These are phyloP conservation scores for Aureobasidium namibiae DNA, from an alignment of 2,329 filamentous ascomycete species.

Conservation along the genomic window DNA sequence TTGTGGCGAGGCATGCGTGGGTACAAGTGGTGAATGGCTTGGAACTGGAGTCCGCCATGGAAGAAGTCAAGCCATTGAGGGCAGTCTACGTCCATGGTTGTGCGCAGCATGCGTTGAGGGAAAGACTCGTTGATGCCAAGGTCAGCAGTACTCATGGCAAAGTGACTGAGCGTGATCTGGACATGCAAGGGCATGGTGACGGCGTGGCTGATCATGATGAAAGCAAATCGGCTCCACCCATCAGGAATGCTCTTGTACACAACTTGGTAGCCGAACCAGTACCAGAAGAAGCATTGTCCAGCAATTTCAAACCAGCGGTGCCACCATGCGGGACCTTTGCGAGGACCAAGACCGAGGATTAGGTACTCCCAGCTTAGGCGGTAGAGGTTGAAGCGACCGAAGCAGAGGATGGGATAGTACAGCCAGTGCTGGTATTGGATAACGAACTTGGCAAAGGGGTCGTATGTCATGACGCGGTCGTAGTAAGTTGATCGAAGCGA, in stretches of 20 bases:
- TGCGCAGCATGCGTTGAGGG: conserved; percentile 81
- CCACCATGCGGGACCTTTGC: conserved; percentile 58
- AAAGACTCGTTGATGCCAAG: conserved; percentile 79
- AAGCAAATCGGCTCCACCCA: conserved; percentile 49
- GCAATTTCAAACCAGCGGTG: conserved; percentile 57
- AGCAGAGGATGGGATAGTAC: conserved; percentile 57
- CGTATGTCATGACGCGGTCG: conserved; percentile 56
- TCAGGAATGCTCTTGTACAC: conserved; percentile 53
- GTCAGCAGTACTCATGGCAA: conserved; percentile 82
- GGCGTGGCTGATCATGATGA: conserved; percentile 71
- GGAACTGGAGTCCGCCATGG: conserved; percentile 83
- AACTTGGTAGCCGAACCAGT: conserved; percentile 58
- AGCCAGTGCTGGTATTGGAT: conserved; percentile 56
- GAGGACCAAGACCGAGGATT: conserved; percentile 46
- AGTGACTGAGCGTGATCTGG: conserved; percentile 87
- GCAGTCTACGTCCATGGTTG: conserved; percentile 89
- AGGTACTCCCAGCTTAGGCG: conserved; percentile 59
- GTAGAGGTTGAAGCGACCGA: conserved; percentile 68
- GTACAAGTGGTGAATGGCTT: conserved; percentile 79
- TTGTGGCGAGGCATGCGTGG: conserved; percentile 81
- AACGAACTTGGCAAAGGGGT: conserved; percentile 50
- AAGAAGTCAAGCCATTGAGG: conserved; percentile 82
- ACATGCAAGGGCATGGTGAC: conserved; percentile 75
- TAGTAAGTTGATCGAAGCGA: conserved; percentile 59
- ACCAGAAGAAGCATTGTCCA: conserved; percentile 59